Evolutionary conservation across 2,329 filamentous ascomycete genomes (phyloP).

Genomic region (Colletotrichum lupini): DNA sequence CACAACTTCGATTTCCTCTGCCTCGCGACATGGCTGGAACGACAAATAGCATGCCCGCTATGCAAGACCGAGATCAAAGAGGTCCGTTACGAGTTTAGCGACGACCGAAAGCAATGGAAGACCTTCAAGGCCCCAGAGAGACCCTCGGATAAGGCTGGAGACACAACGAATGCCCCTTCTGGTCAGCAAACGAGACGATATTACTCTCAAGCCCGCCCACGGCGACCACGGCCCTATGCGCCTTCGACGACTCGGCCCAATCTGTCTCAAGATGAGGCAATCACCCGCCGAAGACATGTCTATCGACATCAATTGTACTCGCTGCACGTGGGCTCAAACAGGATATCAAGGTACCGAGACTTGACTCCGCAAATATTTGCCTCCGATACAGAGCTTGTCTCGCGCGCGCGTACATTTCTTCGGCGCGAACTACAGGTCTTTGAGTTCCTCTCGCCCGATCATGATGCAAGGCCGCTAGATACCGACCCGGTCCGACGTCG

Average conservation of each 20-base stretch:
- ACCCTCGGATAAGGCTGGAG: constrained; percentile 2
- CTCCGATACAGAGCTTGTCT: constrained; percentile 73
- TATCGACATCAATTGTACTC: constrained; percentile 81
- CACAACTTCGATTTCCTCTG: constrained; percentile 87
- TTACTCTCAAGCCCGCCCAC: constrained; percentile 20
- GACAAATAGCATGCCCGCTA: constrained; percentile 79
- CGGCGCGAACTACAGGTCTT: constrained; percentile 88
- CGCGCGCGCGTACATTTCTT: constrained; percentile 83
- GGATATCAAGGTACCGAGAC: constrained; percentile 79
- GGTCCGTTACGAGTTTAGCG: constrained; percentile 68
- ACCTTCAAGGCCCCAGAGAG: constrained; percentile 56
- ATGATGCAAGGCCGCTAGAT: constrained; percentile 14
- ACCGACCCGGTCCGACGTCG: constrained; percentile 30
- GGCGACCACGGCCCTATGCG: constrained; percentile 32
- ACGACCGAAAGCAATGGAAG: constrained; percentile 59
- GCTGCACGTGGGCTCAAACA: constrained; percentile 84
- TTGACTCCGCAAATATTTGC: constrained; percentile 76
- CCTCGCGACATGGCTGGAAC: constrained; percentile 82
- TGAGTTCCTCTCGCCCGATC: constrained; percentile 67
- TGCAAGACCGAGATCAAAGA: constrained; percentile 71
- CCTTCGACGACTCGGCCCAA: constrained; percentile 37
- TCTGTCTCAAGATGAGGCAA: constrained; percentile 41
- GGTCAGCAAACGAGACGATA: not conserved
- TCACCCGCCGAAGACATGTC: constrained; percentile 74
- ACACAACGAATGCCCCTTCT: not conserved